Conservation (phyloP, 768 basidiomycete genomes). For the Leccinum disarticulatum region DNA sequence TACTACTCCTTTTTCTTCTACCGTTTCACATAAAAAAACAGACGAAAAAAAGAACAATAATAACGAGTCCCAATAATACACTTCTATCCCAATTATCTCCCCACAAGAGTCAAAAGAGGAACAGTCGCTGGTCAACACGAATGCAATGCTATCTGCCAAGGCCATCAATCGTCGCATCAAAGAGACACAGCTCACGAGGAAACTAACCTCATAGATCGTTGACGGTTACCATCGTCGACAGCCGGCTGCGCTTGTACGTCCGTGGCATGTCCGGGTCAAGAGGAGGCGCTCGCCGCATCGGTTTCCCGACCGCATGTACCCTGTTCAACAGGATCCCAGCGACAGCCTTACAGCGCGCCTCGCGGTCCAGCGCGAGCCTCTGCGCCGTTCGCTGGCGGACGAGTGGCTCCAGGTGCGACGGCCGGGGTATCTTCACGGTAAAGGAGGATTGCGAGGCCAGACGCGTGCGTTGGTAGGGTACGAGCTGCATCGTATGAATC, state of each 20-base stretch:
- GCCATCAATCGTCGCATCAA: conserved; percentile 1
- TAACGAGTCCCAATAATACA: not conserved
- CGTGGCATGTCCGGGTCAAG: conserved; percentile 31
- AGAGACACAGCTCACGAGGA: not conserved
- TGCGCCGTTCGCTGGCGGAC: conserved; percentile 34
- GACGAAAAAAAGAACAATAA: not conserved
- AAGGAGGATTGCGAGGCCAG: conserved; percentile 31
- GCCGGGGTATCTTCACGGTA: conserved; percentile 26
- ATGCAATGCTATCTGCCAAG: conserved; percentile 2
- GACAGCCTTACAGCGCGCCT: conserved; percentile 50
- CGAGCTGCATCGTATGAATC: conserved; percentile 10
- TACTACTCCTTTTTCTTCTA: not conserved
- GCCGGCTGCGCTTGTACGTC: conserved; percentile 51
- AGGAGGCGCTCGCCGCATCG: conserved; percentile 44
- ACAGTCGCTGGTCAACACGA: conserved; percentile 17
- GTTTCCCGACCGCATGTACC: conserved; percentile 51
- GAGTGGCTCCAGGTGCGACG: conserved; percentile 23
- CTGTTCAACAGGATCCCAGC: conserved; percentile 59
- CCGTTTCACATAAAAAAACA: not conserved
- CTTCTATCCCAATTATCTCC: not conserved
- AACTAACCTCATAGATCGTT: conserved; percentile 35
- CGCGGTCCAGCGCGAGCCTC: conserved; percentile 36
- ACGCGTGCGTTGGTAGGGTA: conserved; percentile 28
- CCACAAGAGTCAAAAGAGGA: not conserved
- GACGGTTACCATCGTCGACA: conserved; percentile 51